Percentiles rank a stretch among this genome's conserved stretches.
Evolutionary conservation across 2,329 filamentous ascomycete genomes (phyloP).

Genomic region (Sphaerulina musiva): DNA sequence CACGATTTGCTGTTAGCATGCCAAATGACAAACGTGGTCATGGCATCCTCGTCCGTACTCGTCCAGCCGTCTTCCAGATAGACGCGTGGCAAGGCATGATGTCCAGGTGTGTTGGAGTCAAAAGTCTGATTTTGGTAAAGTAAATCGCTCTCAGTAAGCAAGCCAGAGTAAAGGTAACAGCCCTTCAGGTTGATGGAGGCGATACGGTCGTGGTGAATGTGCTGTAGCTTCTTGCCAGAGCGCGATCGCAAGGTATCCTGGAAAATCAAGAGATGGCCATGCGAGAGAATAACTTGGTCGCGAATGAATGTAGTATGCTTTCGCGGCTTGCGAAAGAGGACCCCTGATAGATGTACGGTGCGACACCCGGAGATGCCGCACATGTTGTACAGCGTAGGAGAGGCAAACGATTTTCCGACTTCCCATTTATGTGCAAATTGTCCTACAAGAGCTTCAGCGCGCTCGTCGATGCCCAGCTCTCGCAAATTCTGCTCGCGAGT

Average conservation of each 20-base stretch:
- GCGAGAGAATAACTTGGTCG: slow-evolving; percentile 54
- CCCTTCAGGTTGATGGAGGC: slow-evolving; percentile 53
- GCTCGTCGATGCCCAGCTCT: slow-evolving; percentile 57
- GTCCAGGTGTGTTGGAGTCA: slow-evolving; percentile 55
- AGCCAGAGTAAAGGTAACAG: slow-evolving; percentile 60
- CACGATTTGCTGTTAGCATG: slow-evolving; percentile 52
- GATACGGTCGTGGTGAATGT: slow-evolving; percentile 58
- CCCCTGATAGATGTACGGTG: slow-evolving; percentile 55
- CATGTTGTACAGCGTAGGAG: slow-evolving; percentile 59
- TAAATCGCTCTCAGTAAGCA: slow-evolving; percentile 56
- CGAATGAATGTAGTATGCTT: slow-evolving; percentile 56
- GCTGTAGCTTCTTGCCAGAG: slow-evolving; percentile 50
- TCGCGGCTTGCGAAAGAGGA: slow-evolving; percentile 58
- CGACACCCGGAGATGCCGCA: slow-evolving; percentile 59
- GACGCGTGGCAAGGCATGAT: slow-evolving; percentile 53
- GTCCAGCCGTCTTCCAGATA: slow-evolving; percentile 58
- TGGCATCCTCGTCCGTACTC: slow-evolving; percentile 57
- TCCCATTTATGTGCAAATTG: slow-evolving; percentile 64
- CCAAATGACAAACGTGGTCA: slow-evolving; percentile 63
- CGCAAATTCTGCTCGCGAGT: slow-evolving; percentile 54
- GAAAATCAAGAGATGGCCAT: slow-evolving; percentile 57
- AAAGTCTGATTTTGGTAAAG: slow-evolving; percentile 60
- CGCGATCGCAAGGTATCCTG: slow-evolving; percentile 51
- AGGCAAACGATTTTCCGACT: slow-evolving; percentile 57
- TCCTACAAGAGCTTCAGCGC: slow-evolving; percentile 58